A percentile compares a stretch with the other conserved stretches of the same genome.
phyloP scores from a whole-genome alignment of 768 basidiomycete genomes.

The Kwoniella bestiolae region DNA sequence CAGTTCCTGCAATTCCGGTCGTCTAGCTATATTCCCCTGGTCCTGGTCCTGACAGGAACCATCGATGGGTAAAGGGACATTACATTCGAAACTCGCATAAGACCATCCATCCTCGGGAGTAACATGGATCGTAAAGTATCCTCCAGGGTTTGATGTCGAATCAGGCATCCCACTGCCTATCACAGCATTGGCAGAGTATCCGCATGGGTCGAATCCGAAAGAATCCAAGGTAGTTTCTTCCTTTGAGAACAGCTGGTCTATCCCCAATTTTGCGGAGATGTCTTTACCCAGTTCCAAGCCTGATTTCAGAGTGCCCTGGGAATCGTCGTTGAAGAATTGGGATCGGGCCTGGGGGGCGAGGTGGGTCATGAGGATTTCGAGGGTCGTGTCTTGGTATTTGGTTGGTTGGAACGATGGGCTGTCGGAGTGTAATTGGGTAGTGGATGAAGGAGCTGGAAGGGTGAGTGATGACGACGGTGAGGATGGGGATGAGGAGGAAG shows the following conservation, averaged over 20 bases:
- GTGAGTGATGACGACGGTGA: conserved; percentile 31
- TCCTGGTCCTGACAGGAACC: conserved; percentile 36
- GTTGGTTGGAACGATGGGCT: conserved; percentile 17
- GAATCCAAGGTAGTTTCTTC: conserved; percentile 83
- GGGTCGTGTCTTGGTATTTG: conserved; percentile 76
- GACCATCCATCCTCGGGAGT: conserved; percentile 98
- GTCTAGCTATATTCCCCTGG: conserved; percentile 1
- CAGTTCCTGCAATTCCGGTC: conserved; percentile 76
- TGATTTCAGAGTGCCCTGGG: conserved; percentile 21
- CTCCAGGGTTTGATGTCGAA: conserved; percentile 62
- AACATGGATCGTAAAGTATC: conserved; percentile 98
- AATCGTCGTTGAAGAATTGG: conserved; percentile 63
- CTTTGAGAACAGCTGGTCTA: conserved; percentile 78
- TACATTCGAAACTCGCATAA: conserved; percentile 98
- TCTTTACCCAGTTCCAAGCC: conserved; percentile 62
- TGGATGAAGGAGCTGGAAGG: conserved; percentile 29
- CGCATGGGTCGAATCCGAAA: conserved; percentile 92
- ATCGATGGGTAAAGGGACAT: conserved; percentile 67
- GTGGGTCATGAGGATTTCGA: conserved; percentile 97
- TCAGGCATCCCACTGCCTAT: conserved; percentile 64
- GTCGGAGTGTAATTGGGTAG: conserved; percentile 7
- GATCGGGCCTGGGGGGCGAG: conserved; percentile 74
- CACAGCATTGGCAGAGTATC: conserved; percentile 93
- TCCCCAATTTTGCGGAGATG: conserved; percentile 74
- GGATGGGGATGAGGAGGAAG: conserved; percentile 28